Evolutionary conservation across 345 rosid genomes (phyloP), one percentile per base, ranked within the genome.

Genomic region (Clarkia xantiana): DNA sequence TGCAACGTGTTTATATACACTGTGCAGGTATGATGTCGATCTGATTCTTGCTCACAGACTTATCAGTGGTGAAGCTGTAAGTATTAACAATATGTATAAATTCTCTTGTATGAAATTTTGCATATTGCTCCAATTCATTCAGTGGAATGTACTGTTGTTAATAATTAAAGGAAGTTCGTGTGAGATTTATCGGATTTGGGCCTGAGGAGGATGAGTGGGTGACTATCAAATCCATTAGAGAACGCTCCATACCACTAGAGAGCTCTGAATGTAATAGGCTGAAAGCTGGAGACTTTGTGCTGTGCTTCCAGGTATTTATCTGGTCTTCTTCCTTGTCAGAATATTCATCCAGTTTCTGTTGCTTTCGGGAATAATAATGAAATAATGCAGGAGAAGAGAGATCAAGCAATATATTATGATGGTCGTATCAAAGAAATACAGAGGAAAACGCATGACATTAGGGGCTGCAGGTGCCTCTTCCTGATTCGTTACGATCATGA

Each of bases 171-270:
- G 84, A 83, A 69, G 80, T 73, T 56, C 80, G 55, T 58, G 80
- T 75, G 51, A 77, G 93, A 77, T 83, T 69, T 65, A 67, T 69
- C 56, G 93, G 87, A 61, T 80, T 71, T 61, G 93, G 93, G 25
- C 72, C 84, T 4, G 80, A 75, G 52, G 84, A 83, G 48, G 86
- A 83, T 62, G 93, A 83, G 52, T 77, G 87, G 87, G 56, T 80
- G 14, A 77, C 64, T 53, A 54, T 79, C 11, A 75, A 71, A 45
- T 75, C 69, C 1, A 72, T 80, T 15, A 72, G 87, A 41, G 62
- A 61, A 16, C 73, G 82, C 18, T 83, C 93, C 40, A 43, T 79
- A 60, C 93, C 87, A 0, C 39, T 75, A 22, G 87, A 83, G 43
- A 65, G 54, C 61, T 69, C 78, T 11, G 84, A 83, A 54, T 83